Percentiles rank a stretch among this genome's conserved stretches.
These are phyloP conservation scores for Amanita muscaria DNA, from an alignment of 768 basidiomycete genomes.

Conservation along the genomic window DNA sequence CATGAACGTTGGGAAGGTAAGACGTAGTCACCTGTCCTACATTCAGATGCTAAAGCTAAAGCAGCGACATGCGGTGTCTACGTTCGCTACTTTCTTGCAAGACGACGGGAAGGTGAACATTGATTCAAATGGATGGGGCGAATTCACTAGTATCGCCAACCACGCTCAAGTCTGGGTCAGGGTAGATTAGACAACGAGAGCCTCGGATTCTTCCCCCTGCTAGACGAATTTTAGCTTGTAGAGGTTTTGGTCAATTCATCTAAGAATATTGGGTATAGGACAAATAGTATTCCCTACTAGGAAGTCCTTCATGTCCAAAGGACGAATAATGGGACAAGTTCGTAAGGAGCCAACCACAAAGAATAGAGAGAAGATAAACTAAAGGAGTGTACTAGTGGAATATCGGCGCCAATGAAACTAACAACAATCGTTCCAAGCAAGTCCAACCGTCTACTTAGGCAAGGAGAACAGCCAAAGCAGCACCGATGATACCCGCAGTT, in stretches of 20 bases:
- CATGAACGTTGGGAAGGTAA: constrained; percentile 60
- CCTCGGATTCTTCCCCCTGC: neutral
- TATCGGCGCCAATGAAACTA: neutral
- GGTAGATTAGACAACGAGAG: neutral
- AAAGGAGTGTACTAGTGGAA: constrained; percentile 10
- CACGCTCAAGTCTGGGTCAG: constrained; percentile 54
- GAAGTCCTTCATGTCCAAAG: neutral
- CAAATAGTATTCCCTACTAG: constrained; percentile 1
- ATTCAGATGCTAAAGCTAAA: neutral
- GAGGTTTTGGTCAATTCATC: neutral
- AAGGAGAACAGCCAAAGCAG: constrained; percentile 35
- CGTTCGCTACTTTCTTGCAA: constrained; percentile 43
- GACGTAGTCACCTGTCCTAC: constrained; percentile 17
- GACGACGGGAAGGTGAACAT: constrained; percentile 35
- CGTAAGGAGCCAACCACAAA: neutral
- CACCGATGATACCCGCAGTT: constrained; percentile 31
- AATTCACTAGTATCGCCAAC: constrained; percentile 50
- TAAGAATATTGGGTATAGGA: neutral
- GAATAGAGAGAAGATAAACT: constrained; percentile 4
- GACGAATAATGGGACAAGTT: neutral
- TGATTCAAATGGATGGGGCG: constrained; percentile 53
- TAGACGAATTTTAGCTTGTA: too few species aligned
- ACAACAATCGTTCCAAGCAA: too few species aligned
- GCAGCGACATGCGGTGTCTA: constrained; percentile 28
- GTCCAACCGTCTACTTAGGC: constrained; percentile 20